Evolutionary conservation across 2,329 filamentous ascomycete species (phyloP), one percentile per base, ranked within the genome.

Genomic region (Diaporthe australafricana): DNA sequence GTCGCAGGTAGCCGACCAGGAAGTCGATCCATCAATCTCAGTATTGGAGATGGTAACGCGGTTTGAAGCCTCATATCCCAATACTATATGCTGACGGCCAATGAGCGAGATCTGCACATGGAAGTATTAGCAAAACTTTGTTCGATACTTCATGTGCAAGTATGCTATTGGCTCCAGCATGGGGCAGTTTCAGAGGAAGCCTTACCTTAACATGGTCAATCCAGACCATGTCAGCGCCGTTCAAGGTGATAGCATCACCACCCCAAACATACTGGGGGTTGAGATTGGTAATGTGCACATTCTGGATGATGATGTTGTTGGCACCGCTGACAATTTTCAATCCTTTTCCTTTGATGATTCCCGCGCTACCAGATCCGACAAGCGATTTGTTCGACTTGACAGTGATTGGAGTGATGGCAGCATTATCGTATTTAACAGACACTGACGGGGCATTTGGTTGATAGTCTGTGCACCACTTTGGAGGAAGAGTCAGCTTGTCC

Each of bases 281-380:
- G 62, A 90, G 80, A 67, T 87, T 81, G 66, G 87, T 88, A 77
- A 89, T 84, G 68, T 86, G 84, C 70, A 89, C 81, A 80, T 88
- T 90, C 83, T 89, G 89, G 78, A 91, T 87, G 76, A 91, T 91
- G 78, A 92, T 81, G 78, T 91, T 90, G 77, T 79, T 84, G n/a
- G 83, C 83, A 70, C 81, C 82, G 74, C 78, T 80, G 69, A 83
- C 81, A 27, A 88, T 83, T 32, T 86, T 84, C 32, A 89, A 78
- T 70, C 88, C 88, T 80, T 89, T 89, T 75, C 88, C 88, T 77
- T 85, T 87, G 77, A 91, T 89, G 42, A 89, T 78, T 78, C 87
- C 88, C 74, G 82, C 81, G 76, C 77, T 80, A 66, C 89, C 89
- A 70, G 84, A 79, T 14, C 89, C 89, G 47, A 91, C 78, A 71